Base-by-base conservation (phyloP, 2,329 filamentous ascomycete genomes). In the Teratosphaeria gauchensis region DNA sequence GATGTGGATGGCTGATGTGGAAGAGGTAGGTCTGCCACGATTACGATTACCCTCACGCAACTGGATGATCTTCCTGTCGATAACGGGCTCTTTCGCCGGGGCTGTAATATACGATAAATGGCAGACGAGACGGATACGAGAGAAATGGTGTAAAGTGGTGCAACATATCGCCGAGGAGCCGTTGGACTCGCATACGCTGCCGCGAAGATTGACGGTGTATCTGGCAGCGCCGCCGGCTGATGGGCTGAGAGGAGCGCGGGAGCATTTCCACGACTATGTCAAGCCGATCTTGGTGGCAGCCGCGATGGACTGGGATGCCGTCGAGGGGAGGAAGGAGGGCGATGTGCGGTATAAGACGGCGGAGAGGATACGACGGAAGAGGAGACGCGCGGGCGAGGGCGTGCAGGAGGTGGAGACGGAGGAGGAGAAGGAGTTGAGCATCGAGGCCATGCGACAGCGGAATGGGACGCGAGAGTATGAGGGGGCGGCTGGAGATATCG, bases 251-350 rank as follows among this genome's bases (percentile, higher is more conserved):
- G 76, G 84, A 51, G 89, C 92, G n/a, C 88, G 95, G 67, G 91
- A 97, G 66, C 92, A 97, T 75, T 99, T 96, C 74, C 87, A 91
- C 69, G 90, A 96, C 72, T 99, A 96, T 71, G 84, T 96, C 51
- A 97, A 97, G 78, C 94, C 94, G 1, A 83, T 99, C 30, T 77
- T 99, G 46, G 89, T 94, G 3, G 88, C 90, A 2, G 92, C 90
- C 1, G 92, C 92, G 0, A 77, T 97, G 69, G 94, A 99, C 73
- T 97, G 95, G 85, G 92, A 96, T 68, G 95, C 96, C 59, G 83
- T 97, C 5, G 92, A 97, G 75, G 94, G 92, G 4, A 81, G 92
- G 56, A 86, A 87, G 71, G 89, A 96, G 77, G 94, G 94, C n/a
- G 92, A 99, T 70, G 84, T 99, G 52, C 81, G 94, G 62, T 91